Base-by-base conservation (phyloP, 2,329 filamentous ascomycete species). In the Calycina herbarum region DNA sequence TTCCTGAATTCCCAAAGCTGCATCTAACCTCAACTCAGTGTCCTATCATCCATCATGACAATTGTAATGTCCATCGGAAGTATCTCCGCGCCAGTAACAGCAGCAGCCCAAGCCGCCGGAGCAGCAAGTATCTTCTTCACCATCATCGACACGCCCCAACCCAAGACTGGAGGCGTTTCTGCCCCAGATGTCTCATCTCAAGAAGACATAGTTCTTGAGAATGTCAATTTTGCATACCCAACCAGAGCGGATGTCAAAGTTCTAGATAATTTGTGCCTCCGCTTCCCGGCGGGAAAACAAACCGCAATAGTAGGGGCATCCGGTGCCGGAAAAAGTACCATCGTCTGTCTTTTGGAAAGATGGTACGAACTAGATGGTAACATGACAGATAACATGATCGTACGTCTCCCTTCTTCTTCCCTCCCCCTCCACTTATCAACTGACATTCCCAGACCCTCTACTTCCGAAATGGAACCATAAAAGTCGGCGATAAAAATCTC, bases 11-110 rank as follows among this genome's bases (percentile, higher is more conserved):
- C 10, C 13, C 13, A 17, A 57, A 4, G 29, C 13, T 17, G 27
- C 27, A 61, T 42, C 59, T 57, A 64, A 62, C 60, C 11, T n/a
- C 17, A 35, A 7, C 31, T 13, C 20, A 68, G 67, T 29, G 68
- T 69, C 17, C 38, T 72, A 17, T 68, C 67, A 64, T 70, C 66
- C n/a, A 64, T 72, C 31, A 70, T 72, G 69, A 63, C 62, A 29
- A 71, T 72, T 24, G 62, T 66, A 15, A 62, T 62, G 33, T 65
- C 62, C n/a, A 73, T 87, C 1, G 83, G 86, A 73, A 80, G 81
- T 13, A 80, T 85, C 20, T 82, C 85, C 11, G 60, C n/a, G 2
- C 86, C 86, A 0, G 70, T 87, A 1, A 79, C 88, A 17, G 84
- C 85, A 7, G 79, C 77, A 27, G 68, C 72, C 4, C 73, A 73